Evolutionary conservation across 148 eudicot species (phyloP).

Genomic region (Amaranthus palmeri): DNA sequence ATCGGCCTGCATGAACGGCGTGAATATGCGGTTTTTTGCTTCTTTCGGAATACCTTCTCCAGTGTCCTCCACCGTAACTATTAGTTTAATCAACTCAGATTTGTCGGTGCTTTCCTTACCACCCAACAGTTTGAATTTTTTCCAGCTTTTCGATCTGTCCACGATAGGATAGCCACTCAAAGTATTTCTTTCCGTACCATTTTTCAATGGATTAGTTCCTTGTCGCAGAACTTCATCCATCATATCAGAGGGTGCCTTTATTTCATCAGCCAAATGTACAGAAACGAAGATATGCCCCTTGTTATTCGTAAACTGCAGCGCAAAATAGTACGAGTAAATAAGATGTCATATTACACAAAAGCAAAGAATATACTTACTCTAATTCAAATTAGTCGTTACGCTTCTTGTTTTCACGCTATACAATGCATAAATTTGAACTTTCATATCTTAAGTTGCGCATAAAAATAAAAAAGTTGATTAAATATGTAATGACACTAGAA

Average conservation of each 20-base stretch:
- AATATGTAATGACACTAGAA: no score
- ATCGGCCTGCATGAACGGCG: slow-evolving; percentile 97
- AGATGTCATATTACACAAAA: background rate
- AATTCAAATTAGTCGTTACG: no score
- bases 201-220: slow-evolving; percentile 28
- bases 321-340: background rate
- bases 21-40: slow-evolving; percentile 69
- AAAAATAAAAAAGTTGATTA: no score
- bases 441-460: no score
- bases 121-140: slow-evolving; percentile 34
- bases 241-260: slow-evolving; percentile 34
- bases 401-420: no score
- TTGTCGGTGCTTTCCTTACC: slow-evolving; percentile 22
- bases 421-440: no score
- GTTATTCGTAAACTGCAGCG: slow-evolving; percentile 67
- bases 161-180: slow-evolving; percentile 73
- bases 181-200: slow-evolving; percentile 34
- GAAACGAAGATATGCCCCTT: slow-evolving; percentile 85
- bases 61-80: slow-evolving; percentile 86
- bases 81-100: slow-evolving; percentile 38
- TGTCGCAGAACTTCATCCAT: slow-evolving; percentile 53
- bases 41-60: slow-evolving; percentile 80
- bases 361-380: background rate
- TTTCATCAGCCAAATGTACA: slow-evolving; percentile 78
- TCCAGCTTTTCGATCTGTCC: slow-evolving; percentile 70